These are phyloP conservation scores for Podospora pseudocomata DNA, from an alignment of 495 filamentous ascomycete species.

Conservation along the genomic window DNA sequence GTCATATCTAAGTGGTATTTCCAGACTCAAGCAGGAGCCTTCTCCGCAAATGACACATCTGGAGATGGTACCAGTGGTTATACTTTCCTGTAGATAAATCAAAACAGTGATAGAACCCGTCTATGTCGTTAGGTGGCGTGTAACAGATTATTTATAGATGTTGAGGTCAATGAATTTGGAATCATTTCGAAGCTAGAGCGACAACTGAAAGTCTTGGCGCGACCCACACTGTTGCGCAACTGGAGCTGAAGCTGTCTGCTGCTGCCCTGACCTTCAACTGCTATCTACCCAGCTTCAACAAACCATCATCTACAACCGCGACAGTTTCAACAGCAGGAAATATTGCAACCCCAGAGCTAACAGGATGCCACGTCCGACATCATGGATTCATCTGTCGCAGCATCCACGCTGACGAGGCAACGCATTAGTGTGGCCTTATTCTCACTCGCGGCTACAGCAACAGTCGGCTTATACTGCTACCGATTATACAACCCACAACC, in stretches of 20 bases:
- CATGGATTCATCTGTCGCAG: constrained; percentile 37
- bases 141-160: too few relatives aligned
- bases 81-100: too few relatives aligned
- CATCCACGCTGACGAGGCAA: constrained; percentile 44
- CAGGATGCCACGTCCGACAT: constrained; percentile 25
- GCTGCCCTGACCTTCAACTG: neutral
- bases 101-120: too few relatives aligned
- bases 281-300: neutral
- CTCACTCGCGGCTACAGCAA: constrained; percentile 35
- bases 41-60: neutral
- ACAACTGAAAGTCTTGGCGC: neutral
- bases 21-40: neutral
- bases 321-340: neutral
- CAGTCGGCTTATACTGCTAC: constrained; percentile 42
- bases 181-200: too few relatives aligned
- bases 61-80: too few relatives aligned
- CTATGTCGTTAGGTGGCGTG: too few relatives aligned
- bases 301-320: neutral
- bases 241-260: too few relatives aligned
- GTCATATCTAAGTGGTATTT: neutral
- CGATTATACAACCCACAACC: constrained; percentile 27
- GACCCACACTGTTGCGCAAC: neutral
- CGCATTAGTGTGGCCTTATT: constrained; percentile 38
- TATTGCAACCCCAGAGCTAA: constrained; percentile 3
- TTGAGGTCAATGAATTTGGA: too few relatives aligned